Percentiles rank a stretch among this genome's conserved stretches.
These are phyloP conservation scores for Pseudohalonectria lignicola DNA, from an alignment of 2,329 filamentous ascomycete genomes.

Conservation along the genomic window DNA sequence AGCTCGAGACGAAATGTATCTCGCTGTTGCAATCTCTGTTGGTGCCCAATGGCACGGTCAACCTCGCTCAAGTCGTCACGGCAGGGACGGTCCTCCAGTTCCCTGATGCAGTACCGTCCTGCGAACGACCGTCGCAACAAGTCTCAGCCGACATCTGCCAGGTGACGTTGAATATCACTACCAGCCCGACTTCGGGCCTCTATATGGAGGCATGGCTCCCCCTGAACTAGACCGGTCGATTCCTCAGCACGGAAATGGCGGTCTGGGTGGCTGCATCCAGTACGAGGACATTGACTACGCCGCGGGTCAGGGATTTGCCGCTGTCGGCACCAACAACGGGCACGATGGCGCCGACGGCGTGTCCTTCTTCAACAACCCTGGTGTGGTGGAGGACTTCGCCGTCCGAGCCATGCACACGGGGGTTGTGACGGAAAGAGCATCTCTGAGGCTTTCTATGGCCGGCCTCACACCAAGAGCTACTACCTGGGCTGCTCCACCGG, in stretches of 20 bases:
- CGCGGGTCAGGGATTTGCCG: conserved; percentile 29
- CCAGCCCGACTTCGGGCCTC: conserved; percentile 27
- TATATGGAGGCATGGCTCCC: conserved; percentile 37
- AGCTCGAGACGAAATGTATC: too few species aligned
- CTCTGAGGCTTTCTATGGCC: conserved; percentile 32
- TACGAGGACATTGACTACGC: conserved; percentile 35
- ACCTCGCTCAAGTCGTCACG: background rate
- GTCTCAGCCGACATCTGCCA: conserved; percentile 13
- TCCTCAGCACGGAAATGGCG: conserved; percentile 38
- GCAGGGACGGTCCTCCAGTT: conserved; percentile 2
- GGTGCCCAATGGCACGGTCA: background rate
- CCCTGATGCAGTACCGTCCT: conserved; percentile 6
- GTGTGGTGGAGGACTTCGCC: conserved; percentile 22
- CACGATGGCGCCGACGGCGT: conserved; percentile 30
- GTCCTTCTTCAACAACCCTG: conserved; percentile 22
- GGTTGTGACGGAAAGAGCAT: conserved; percentile 36
- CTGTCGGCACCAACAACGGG: conserved; percentile 37
- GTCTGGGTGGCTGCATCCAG: conserved; percentile 34
- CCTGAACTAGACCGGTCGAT: conserved; percentile 29
- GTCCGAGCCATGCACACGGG: conserved; percentile 28
- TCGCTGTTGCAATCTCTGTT: too few species aligned
- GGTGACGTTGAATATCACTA: conserved; percentile 14
- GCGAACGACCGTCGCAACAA: conserved; percentile 3
- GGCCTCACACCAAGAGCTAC: conserved; percentile 30
- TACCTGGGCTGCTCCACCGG: conserved; percentile 49